phyloP scores from a whole-genome alignment of 805 yeast genomes.

The Hanseniaspora guilliermondii region DNA sequence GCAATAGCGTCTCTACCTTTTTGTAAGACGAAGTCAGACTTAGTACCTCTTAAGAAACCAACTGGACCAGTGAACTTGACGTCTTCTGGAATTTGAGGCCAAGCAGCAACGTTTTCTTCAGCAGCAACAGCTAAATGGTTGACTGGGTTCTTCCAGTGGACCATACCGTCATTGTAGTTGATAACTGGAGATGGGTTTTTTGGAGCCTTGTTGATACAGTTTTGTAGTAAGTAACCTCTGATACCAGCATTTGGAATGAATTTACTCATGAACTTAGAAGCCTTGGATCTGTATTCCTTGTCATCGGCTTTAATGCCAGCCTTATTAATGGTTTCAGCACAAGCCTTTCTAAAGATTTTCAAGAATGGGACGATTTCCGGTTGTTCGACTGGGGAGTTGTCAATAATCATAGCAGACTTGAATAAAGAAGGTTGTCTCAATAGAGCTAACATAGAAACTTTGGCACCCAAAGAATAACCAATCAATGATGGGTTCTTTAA shows the following conservation, averaged over 20 bases:
- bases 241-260: slow-evolving; percentile 21
- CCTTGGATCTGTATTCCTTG: slow-evolving; percentile 25
- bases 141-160: slow-evolving; percentile 28
- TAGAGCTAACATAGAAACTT: slow-evolving; percentile 35
- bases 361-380: slow-evolving; percentile 30
- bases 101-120: slow-evolving; percentile 25
- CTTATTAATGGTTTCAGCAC: slow-evolving; percentile 22
- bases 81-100: slow-evolving; percentile 24
- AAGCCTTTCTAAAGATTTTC: slow-evolving; percentile 29
- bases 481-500: slow-evolving; percentile 24
- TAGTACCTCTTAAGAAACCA: slow-evolving; percentile 30
- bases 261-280: slow-evolving; percentile 17
- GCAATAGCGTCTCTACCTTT: slow-evolving; percentile 21
- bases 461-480: slow-evolving; percentile 46
- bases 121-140: slow-evolving; percentile 23
- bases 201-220: slow-evolving; percentile 27
- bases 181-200: slow-evolving; percentile 21
- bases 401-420: slow-evolving; percentile 33
- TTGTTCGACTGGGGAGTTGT: slow-evolving; percentile 34
- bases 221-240: slow-evolving; percentile 31
- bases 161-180: slow-evolving; percentile 23
- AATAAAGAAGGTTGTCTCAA: slow-evolving; percentile 31
- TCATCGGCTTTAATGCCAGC: slow-evolving; percentile 20
- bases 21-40: slow-evolving; percentile 31
- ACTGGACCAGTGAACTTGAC: slow-evolving; percentile 28